Percentiles rank a stretch among this genome's conserved stretches.
phyloP scores from a whole-genome alignment of 2,329 filamentous ascomycete species.

The Cryphonectria parasitica region DNA sequence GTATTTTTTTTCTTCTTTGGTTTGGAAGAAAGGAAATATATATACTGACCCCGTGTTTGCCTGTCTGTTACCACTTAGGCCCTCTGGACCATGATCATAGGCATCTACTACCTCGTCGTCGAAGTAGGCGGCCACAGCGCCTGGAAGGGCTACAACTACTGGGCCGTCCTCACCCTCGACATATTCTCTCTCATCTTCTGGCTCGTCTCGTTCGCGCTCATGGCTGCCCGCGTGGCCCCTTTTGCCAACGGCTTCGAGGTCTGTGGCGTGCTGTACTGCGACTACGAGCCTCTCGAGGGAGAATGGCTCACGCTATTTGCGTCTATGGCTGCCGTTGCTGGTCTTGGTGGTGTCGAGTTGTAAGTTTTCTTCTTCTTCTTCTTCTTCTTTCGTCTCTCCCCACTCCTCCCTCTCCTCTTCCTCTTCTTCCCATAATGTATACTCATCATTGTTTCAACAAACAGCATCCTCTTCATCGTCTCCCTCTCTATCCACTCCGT shows the following conservation, averaged over 20 bases:
- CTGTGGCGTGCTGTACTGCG: conserved; percentile 35
- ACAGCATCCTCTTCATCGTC: conserved; percentile 47
- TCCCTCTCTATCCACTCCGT: conserved; percentile 47
- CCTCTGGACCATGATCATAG: conserved; percentile 49
- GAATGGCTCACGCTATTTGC: conserved; percentile 29
- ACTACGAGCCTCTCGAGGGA: conserved; percentile 33
- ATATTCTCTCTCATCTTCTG: conserved; percentile 57
- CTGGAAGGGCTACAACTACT: conserved; percentile 51
- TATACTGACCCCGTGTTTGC: background rate
- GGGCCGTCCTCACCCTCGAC: conserved; percentile 56
- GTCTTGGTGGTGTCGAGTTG: conserved; percentile 49
- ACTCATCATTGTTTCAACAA: too few species aligned
- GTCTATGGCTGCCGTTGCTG: conserved; percentile 43
- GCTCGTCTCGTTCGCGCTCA: conserved; percentile 49
- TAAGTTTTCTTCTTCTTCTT: conserved; percentile 37
- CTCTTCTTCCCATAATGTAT: background rate
- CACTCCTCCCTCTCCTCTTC: background rate
- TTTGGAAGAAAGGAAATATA: too few species aligned
- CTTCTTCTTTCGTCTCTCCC: background rate
- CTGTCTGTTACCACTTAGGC: conserved; percentile 36
- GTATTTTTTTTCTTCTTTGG: too few species aligned
- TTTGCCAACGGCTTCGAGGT: conserved; percentile 31
- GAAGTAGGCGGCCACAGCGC: conserved; percentile 43
- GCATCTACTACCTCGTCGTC: conserved; percentile 52
- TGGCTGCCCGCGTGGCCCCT: conserved; percentile 43